Evolutionary conservation across 2,329 filamentous ascomycete species (phyloP).

Genomic region (Chaetomium sp.): DNA sequence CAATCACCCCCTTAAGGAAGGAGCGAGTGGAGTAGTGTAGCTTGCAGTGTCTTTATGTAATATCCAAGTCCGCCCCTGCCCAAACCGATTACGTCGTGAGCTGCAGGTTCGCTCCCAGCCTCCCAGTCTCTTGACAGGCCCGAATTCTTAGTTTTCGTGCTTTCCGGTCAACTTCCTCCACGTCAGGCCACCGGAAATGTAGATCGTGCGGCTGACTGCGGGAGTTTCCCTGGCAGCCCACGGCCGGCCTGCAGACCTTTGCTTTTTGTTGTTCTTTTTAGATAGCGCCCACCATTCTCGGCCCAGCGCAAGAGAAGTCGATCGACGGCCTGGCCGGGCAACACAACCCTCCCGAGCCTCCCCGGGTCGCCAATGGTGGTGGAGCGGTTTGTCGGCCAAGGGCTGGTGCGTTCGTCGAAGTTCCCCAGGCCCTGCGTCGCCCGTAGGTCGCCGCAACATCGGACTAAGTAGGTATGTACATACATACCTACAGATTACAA

Average conservation of each 20-base stretch:
- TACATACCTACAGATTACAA: too few species aligned
- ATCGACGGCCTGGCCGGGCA: constrained; percentile 19
- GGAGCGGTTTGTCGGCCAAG: not conserved
- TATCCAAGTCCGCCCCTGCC: constrained; percentile 9
- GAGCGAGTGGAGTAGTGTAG: constrained; percentile 5
- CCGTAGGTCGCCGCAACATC: not conserved
- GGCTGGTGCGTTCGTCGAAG: not conserved
- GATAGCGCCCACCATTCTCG: constrained; percentile 18
- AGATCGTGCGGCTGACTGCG: constrained; percentile 25
- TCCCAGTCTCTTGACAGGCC: not conserved
- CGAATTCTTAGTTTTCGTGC: not conserved
- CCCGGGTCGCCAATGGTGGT: not conserved
- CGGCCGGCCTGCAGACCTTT: constrained; percentile 20
- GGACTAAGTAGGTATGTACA: not conserved
- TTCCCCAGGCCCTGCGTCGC: constrained; percentile 9
- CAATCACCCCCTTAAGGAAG: constrained; percentile 6
- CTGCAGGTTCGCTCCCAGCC: not conserved
- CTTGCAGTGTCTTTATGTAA: constrained; percentile 3
- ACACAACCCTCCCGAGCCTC: constrained; percentile 2
- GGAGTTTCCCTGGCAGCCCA: constrained; percentile 22
- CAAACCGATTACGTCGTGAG: constrained; percentile 16
- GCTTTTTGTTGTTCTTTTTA: constrained; percentile 20
- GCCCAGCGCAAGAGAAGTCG: constrained; percentile 7
- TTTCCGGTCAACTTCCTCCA: constrained; percentile 18
- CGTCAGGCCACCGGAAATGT: constrained; percentile 28